These are phyloP conservation scores for Pochonia chlamydosporia DNA, from an alignment of 2,329 filamentous ascomycete genomes.

Conservation along the genomic window DNA sequence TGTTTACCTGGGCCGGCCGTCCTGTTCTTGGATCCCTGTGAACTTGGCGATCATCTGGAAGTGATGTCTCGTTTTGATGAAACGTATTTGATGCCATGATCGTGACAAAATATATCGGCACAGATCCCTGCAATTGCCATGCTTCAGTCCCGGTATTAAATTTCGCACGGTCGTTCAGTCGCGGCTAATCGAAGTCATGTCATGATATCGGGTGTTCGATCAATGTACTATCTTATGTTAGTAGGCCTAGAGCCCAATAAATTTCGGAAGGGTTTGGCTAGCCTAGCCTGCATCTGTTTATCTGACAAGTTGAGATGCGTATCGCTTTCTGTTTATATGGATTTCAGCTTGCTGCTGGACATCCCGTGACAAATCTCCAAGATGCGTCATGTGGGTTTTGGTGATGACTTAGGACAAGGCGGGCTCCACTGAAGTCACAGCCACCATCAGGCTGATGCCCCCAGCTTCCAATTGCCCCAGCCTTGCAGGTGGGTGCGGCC, in stretches of 20 bases:
- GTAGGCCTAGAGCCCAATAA: neutral
- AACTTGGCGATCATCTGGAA: conserved; percentile 41
- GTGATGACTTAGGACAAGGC: too few species aligned
- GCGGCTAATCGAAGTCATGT: neutral
- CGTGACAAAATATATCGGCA: neutral
- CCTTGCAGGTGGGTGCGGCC: too few species aligned
- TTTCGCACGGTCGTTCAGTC: neutral
- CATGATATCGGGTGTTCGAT: conserved; percentile 19
- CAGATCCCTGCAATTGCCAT: neutral
- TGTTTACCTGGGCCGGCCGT: neutral
- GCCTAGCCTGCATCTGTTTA: too few species aligned
- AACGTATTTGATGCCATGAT: neutral
- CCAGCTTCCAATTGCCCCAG: too few species aligned
- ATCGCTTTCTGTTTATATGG: too few species aligned
- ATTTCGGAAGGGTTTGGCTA: too few species aligned
- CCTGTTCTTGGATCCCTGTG: conserved; percentile 42
- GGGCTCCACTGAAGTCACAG: too few species aligned
- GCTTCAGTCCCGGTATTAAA: neutral
- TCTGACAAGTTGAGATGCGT: too few species aligned
- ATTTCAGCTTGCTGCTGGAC: too few species aligned
- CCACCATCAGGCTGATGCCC: too few species aligned
- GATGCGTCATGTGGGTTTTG: too few species aligned
- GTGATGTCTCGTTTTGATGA: neutral
- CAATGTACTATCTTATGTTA: neutral
- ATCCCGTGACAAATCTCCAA: too few species aligned